Evolutionary conservation across 148 eudicot genomes (phyloP), one percentile per base, ranked within the genome.

Genomic region (Dysphania ambrosioides): DNA sequence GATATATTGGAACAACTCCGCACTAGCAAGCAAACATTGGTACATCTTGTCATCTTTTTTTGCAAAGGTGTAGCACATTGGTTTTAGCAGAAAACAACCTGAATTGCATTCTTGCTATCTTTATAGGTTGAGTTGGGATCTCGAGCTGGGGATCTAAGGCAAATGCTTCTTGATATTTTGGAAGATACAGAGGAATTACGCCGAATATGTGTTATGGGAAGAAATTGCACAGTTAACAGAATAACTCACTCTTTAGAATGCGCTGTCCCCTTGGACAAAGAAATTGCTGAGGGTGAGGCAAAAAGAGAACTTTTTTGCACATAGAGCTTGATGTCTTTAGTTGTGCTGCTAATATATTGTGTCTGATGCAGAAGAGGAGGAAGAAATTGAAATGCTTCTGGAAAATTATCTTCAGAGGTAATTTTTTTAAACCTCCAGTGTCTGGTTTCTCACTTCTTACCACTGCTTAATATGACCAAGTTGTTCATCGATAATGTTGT

Each of bases 361-460:
- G 19, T 64, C 31, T 42, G 79, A 68, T 81, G 86, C 96, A 95
- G 98, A 90, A 79, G 93, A 95, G 79, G 97, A 95, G 85, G 97
- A 95, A 85, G 98, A 95, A 87, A 95, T 95, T 77, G 98, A 95
- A 86, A 95, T 92, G 97, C 92, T 95, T 35, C 79, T 95, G 80
- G 98, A 95, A 81, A 95, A 95, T 42, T 95, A 90, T 82, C 98
- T 95, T 76, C 98, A 95, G 56, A 88, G 98, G 98, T 92, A 80
- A 60, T 35, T 29, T 58, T 35, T 29, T 58, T 51, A 74, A 23
- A 47, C 65, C 58, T 36, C 69, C 21, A 2, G 19, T 47, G n/a
- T 12, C 40, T 66, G 29, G 19, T 63, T 40, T 77, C 40, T 29
- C 29, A 10, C 31, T 47, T 41, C 41, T 34, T 26, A 24, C 66